Evolutionary conservation across 2,329 filamentous ascomycete species (phyloP).

Genomic region (Cryphonectria parasitica): DNA sequence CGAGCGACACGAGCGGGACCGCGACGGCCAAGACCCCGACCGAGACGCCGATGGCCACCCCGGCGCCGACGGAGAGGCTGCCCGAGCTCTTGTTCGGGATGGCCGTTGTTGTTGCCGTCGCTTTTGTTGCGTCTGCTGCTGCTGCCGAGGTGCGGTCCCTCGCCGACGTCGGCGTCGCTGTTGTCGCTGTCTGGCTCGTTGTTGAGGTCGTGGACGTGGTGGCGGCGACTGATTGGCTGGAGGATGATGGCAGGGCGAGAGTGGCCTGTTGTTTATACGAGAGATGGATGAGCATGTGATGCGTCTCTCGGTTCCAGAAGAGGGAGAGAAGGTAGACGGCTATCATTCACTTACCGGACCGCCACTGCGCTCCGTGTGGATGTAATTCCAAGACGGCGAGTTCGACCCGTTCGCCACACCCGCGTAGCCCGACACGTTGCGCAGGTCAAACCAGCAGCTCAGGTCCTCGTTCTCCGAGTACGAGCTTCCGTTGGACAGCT

Average conservation of each 20-base stretch:
- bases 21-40: not conserved
- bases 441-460: conserved; percentile 14
- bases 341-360: conserved; percentile 6
- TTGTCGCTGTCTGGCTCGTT: conserved; percentile 4
- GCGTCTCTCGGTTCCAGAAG: not conserved
- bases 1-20: not conserved
- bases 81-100: not conserved
- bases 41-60: conserved; percentile 7
- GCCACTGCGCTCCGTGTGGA: not conserved
- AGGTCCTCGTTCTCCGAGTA: not conserved
- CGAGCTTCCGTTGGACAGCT: not conserved
- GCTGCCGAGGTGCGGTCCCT: not conserved
- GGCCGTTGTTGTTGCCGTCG: not conserved
- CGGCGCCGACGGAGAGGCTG: not conserved
- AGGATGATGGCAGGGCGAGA: not conserved
- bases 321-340: too few species aligned
- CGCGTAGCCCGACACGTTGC: not conserved
- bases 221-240: not conserved
- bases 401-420: not conserved
- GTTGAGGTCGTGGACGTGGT: not conserved
- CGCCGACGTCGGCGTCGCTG: not conserved
- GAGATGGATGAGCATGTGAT: not conserved
- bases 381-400: conserved; percentile 11
- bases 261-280: conserved; percentile 1
- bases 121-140: not conserved